Conservation (phyloP, 495 filamentous ascomycete species). For the Xylaria grammica region DNA sequence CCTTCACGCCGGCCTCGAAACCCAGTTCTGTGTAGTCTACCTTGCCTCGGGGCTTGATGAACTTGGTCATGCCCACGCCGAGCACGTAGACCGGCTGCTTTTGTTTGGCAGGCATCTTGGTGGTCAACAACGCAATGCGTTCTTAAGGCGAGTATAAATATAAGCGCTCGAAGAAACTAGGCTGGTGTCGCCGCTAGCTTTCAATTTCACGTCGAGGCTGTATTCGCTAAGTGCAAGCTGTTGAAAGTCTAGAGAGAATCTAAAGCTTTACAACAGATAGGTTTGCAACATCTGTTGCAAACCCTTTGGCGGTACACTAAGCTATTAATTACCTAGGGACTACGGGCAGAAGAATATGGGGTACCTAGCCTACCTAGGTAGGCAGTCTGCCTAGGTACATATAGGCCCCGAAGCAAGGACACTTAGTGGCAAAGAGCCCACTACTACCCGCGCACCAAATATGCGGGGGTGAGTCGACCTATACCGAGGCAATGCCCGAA, state of each 20-base stretch:
- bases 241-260: neutral
- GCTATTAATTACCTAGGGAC: too few species aligned
- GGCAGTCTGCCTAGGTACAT: too few species aligned
- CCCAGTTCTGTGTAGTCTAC: constrained; percentile 89
- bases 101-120: constrained; percentile 51
- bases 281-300: too few species aligned
- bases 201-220: neutral
- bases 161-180: neutral
- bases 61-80: constrained; percentile 98
- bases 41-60: constrained; percentile 96
- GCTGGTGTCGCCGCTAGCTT: neutral
- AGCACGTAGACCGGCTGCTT: constrained; percentile 74
- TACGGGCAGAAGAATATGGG: too few species aligned
- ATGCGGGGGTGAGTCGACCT: constrained; percentile 3
- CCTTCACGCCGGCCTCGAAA: constrained; percentile 94
- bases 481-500: constrained; percentile 14
- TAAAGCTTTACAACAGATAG: too few species aligned
- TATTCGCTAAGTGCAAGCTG: neutral
- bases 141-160: too few species aligned
- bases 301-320: too few species aligned
- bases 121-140: too few species aligned
- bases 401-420: too few species aligned
- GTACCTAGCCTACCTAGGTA: too few species aligned
- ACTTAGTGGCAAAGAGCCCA: neutral
- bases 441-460: neutral